Evolutionary conservation across 441 rosid species (phyloP).

Genomic region (Capsella rubella): DNA sequence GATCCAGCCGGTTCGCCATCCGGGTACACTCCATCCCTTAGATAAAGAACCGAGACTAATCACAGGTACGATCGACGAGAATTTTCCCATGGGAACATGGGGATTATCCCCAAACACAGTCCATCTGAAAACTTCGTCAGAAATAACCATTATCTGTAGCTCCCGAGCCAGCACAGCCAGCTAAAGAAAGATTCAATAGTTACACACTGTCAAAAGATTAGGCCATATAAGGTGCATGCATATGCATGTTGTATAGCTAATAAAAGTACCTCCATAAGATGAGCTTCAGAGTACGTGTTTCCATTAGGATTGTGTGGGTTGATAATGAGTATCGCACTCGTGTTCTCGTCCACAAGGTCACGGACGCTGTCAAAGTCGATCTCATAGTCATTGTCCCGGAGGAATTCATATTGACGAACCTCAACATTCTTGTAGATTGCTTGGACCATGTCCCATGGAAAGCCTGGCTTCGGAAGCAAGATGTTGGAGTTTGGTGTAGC

Average conservation of each 20-base stretch:
- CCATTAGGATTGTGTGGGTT: slow-evolving; percentile 76
- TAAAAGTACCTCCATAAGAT: slow-evolving; percentile 54
- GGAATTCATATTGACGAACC: slow-evolving; percentile 56
- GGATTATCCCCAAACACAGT: slow-evolving; percentile 58
- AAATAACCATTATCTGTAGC: slow-evolving; percentile 66
- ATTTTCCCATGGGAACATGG: slow-evolving; percentile 64
- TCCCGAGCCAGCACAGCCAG: slow-evolving; percentile 59
- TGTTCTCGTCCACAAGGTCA: slow-evolving; percentile 52
- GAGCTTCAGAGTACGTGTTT: slow-evolving; percentile 50
- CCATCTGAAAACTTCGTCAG: slow-evolving; percentile 69
- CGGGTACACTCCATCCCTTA: slow-evolving; percentile 73
- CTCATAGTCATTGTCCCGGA: slow-evolving; percentile 54
- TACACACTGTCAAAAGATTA: too few species aligned
- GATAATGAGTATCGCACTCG: slow-evolving; percentile 53
- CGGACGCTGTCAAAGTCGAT: slow-evolving; percentile 55
- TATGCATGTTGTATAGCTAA: neutral
- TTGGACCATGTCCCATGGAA: slow-evolving; percentile 49
- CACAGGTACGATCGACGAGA: slow-evolving; percentile 65
- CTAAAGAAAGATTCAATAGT: neutral
- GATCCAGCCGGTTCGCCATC: slow-evolving; percentile 77
- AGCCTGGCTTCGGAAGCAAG: slow-evolving; percentile 60
- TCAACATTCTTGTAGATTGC: slow-evolving; percentile 46
- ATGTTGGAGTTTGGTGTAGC: slow-evolving; percentile 57
- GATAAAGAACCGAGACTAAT: slow-evolving; percentile 69
- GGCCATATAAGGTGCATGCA: neutral